Base-by-base conservation (phyloP, 2,329 filamentous ascomycete genomes). In the Nemania abortiva region DNA sequence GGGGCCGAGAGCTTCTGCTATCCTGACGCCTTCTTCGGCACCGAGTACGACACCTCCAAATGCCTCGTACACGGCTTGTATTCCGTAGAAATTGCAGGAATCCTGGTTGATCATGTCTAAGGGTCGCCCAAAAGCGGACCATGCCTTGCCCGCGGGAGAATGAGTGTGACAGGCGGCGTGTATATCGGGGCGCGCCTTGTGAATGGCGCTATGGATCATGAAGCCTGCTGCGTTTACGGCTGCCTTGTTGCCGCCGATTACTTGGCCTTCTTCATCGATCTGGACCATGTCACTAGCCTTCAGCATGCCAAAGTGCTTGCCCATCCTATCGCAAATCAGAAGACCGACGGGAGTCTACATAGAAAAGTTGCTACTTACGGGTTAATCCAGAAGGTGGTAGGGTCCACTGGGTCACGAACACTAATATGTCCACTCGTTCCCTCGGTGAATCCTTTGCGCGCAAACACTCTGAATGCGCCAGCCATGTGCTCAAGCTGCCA, bases 381-480 rank as follows among this genome's bases (percentile, higher is more conserved):
- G 37, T 70, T 70, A 47, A 70, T 68, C 65, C 65, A 68, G 34
- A 68, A 68, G 6, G 53, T 59, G 2, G 58, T 31, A 7, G 59
- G 60, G 7, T 64, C 42, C 6, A 64, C 0, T 86, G 87, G 60
- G 87, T 68, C 65, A 45, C 65, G 49, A 45, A 70, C 49, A 24
- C 69, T 71, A 49, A 90, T 90, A 76, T 90, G 88, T 0, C 88
- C 88, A n/a, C 81, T 82, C 81, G 89, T 88, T 66, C 88, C 88
- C 76, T 90, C 88, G 0, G 84, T 85, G 77, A 85, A 89, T 55
- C 86, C 87, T 74, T 87, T 85, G 53, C 86, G 82, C 1, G 87
- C 83, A 74, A 89, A 90, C 63, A 89, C 83, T 18, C 88, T 84
- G 76, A 90, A 90, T 15, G 87, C 86, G 6, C 82, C 81, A 3